Percentiles rank a stretch among this genome's conserved stretches.
These are phyloP conservation scores for Miscanthus lutarioriparius DNA, from an alignment of 176 grass and related monocot species.

Conservation along the genomic window DNA sequence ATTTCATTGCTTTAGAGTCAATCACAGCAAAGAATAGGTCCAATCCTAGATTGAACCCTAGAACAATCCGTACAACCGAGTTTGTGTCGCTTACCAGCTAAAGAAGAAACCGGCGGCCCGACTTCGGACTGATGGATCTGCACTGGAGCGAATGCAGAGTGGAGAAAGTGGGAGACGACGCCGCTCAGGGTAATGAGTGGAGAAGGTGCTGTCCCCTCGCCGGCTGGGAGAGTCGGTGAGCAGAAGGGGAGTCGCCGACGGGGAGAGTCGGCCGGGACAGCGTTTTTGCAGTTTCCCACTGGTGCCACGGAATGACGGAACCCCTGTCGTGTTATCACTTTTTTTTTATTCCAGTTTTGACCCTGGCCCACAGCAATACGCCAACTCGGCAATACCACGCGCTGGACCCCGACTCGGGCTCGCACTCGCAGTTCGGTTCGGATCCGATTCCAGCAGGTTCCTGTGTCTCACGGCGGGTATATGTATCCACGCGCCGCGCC, in stretches of 20 bases:
- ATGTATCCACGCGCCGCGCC: not conserved
- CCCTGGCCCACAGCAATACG: not conserved
- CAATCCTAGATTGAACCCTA: not conserved
- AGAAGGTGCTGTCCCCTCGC: not conserved
- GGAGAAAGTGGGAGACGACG: not conserved
- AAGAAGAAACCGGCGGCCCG: not conserved
- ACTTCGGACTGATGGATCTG: not conserved
- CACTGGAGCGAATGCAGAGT: not conserved
- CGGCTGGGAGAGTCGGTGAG: not conserved
- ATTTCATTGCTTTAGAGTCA: not conserved
- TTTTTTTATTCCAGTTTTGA: not conserved
- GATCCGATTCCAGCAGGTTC: not conserved
- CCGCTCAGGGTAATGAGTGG: not conserved
- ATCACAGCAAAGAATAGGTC: not conserved
- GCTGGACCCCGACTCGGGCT: too few species aligned
- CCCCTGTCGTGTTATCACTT: too few species aligned
- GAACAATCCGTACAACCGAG: not conserved
- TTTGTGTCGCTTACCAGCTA: not conserved
- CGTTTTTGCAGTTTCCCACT: not conserved
- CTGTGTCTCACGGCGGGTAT: not conserved
- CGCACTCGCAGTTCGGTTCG: not conserved
- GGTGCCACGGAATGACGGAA: too few species aligned
- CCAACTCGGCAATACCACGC: not conserved
- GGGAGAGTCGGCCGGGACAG: not conserved
- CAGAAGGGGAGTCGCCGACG: not conserved